Percentiles rank a stretch among this genome's conserved stretches.
Conservation (phyloP, 139 green algal species). For the Monoraphidium neglectum region DNA sequence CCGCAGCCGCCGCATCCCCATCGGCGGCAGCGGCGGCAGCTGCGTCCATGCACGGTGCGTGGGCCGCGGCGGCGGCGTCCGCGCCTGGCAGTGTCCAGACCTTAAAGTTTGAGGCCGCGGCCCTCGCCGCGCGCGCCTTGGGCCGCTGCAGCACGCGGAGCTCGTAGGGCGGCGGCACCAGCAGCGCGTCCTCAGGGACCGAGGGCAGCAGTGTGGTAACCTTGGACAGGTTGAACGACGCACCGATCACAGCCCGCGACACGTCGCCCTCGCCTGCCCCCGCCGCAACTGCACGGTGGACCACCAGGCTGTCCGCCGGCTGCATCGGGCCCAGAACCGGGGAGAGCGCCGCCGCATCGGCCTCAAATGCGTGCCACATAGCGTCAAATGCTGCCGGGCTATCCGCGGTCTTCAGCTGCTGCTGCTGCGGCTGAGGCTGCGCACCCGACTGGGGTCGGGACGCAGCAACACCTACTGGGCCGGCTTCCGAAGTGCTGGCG, state of each 20-base stretch:
- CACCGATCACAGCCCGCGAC: slow-evolving; percentile 35
- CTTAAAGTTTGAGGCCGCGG: slow-evolving; percentile 4
- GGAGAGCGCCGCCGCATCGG: not conserved
- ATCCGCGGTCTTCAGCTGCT: not conserved
- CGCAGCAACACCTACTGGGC: not conserved
- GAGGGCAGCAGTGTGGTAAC: slow-evolving; percentile 41
- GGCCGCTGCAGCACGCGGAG: slow-evolving; percentile 42
- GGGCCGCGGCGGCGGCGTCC: not conserved
- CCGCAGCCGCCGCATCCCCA: not conserved
- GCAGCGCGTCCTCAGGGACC: slow-evolving; percentile 37
- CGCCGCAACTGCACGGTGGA: slow-evolving; percentile 10
- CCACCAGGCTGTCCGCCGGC: not conserved
- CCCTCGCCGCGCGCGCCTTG: not conserved
- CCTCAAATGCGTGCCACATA: slow-evolving; percentile 8
- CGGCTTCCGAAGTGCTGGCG: not conserved
- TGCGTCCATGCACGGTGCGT: not conserved
- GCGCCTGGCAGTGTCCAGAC: slow-evolving; percentile 2
- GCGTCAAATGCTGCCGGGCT: slow-evolving; percentile 9
- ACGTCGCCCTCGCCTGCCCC: not conserved
- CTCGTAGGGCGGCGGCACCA: slow-evolving; percentile 60
- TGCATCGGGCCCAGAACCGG: not conserved
- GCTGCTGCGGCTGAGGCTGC: not conserved
- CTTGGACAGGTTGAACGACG: slow-evolving; percentile 48
- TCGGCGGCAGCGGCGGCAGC: not conserved
- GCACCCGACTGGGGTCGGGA: not conserved